Evolutionary conservation across 1,284 basidiomycete genomes (phyloP), one percentile per base, ranked within the genome.

Genomic region (Pseudozyma tsukubaensis): DNA sequence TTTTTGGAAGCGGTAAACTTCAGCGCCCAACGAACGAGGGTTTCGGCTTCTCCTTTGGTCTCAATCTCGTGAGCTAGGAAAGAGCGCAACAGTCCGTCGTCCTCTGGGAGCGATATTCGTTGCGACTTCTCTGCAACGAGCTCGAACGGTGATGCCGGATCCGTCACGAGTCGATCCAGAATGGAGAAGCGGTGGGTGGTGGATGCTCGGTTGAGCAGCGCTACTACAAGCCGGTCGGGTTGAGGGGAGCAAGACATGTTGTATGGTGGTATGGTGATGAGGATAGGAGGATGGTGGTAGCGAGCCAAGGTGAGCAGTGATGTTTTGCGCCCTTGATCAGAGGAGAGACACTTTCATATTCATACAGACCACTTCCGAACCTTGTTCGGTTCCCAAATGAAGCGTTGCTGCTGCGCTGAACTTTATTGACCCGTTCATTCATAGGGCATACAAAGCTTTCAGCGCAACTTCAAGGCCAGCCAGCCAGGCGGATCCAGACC

Each of bases 41-140:
- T 55, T 1, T 64, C 66, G 24, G 76, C 68, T 40, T 73, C 56
- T 12, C 63, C 67, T 1, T 51, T 37, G 3, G 52, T 49, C 11
- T 51, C 32, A 16, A 68, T 55, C 21, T 79, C 72, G 50, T 61
- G 43, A 0, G 59, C 58, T n/a, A 81, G 65, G 18, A 82, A 59
- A 12, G 61, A 62, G 12, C 64, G 45, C 18, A 82, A 59, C 19
- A 80, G 57, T 24, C 50, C 72, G 16, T 68, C 68, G 50, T 80
- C 78, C 7, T 71, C 54, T 10, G 75, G 62, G 2, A 62, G 52
- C 0, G 39, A 29, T 18, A 78, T 49, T 7, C 54, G 43, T 19
- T 74, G 64, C 13, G 63, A 37, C 6, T 68, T 62, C 18, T 76
- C 70, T 6, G 65, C 65, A 8, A 76, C 40, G 16, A 79, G 54